A percentile compares a stretch with the other conserved stretches of the same genome.
These are phyloP conservation scores for Trichaptum fuscoviolaceum DNA, from an alignment of 768 basidiomycete genomes.

Conservation along the genomic window DNA sequence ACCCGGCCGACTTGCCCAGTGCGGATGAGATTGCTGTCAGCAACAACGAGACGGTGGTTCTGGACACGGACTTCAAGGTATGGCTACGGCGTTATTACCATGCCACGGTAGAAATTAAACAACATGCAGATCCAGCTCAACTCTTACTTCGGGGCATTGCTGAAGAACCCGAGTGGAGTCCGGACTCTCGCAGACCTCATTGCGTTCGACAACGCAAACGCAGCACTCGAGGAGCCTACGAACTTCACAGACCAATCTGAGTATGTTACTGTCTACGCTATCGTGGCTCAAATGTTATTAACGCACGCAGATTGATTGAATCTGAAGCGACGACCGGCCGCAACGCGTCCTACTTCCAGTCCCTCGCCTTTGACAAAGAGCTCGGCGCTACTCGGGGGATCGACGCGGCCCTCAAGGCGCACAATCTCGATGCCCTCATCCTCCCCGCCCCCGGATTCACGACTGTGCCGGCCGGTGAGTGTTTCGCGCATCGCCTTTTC, in stretches of 20 bases:
- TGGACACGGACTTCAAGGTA: conserved; percentile 18
- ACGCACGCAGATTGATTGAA: conserved; percentile 21
- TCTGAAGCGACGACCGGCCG: conserved; percentile 20
- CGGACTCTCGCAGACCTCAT: conserved; percentile 17
- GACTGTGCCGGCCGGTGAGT: conserved; percentile 4
- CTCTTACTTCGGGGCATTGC: conserved; percentile 18
- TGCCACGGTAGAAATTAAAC: neutral
- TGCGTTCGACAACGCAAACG: conserved; percentile 15
- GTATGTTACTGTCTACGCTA: neutral
- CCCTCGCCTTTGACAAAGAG: conserved; percentile 26
- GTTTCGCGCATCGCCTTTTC: neutral
- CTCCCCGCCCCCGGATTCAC: conserved; percentile 28
- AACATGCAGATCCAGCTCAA: conserved; percentile 8
- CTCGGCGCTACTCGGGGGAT: conserved; percentile 29
- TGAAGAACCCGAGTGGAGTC: conserved; percentile 22
- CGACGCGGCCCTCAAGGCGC: conserved; percentile 26
- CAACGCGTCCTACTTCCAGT: conserved; percentile 27
- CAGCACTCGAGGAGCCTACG: conserved; percentile 15
- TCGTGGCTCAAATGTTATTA: neutral
- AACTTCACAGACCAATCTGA: conserved; percentile 9
- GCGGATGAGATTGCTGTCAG: conserved; percentile 25
- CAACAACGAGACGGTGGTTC: conserved; percentile 17
- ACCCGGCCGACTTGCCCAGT: conserved; percentile 21
- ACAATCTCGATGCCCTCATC: conserved; percentile 28
- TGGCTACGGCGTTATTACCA: conserved; percentile 3